Evolutionary conservation across 352 stramenopile genomes (phyloP), one percentile per base, ranked within the genome.

Genomic region (Phytophthora brassicae): DNA sequence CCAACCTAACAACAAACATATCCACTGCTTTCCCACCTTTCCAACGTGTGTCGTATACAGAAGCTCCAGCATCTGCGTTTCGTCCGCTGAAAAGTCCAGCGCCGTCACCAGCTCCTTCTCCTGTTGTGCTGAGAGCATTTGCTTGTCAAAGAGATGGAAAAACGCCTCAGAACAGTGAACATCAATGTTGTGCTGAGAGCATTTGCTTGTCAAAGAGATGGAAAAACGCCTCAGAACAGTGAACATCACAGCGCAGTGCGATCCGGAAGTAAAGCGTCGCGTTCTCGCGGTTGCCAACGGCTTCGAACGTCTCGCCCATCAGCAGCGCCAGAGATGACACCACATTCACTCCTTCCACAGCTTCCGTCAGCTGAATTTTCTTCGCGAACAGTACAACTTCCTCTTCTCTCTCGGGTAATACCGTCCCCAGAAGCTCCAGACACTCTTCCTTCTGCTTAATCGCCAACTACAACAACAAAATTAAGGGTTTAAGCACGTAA

Each of bases 381-480:
- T 70, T 74, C 0, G 81, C 72, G 8, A 94, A 66, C 20, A 70
- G 54, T 19, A 92, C 47, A 4, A 94, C 75, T 3, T 80, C 74
- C 2, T 75, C 60, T 48, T 92, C 81, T 24, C 73, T 62, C 9
- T 90, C 80, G 8, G 83, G 81, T 20, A 96, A 47, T 9, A 92
- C 70, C 9, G 70, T 72, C 11, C 64, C 66, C 3, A 96, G 42
- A 4, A 94, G 6, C 16, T 92, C 83, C 17, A 94, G 57, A 66
- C 86, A 94, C 46, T 94, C 84, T 39, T 96, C 84, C 41, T 86
- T 90, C 47, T 95, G 82, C 41, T 95, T 90, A 38, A 92, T 89
- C 19, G 77, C 75, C 41, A 93, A 44, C 75, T 87, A 47, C 13
- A 64, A 36, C 16, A 55, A 12, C 38, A 52, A 49, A 4, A 31